Conservation (phyloP, 2,329 filamentous ascomycete species). For the Paradendryphiella salina region DNA sequence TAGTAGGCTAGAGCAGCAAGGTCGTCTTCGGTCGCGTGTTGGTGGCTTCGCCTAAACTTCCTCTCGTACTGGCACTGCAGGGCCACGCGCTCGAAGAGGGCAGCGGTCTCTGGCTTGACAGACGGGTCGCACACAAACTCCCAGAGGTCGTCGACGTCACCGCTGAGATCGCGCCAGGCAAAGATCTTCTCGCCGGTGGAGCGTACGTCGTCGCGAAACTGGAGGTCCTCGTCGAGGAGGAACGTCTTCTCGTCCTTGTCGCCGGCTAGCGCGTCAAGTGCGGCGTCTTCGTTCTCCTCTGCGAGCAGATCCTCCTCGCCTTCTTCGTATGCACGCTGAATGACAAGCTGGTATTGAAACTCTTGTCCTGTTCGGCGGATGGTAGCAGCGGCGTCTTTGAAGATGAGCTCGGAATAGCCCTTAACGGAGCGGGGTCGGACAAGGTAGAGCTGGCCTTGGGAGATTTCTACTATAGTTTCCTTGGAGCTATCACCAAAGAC, state of each 20-base stretch:
- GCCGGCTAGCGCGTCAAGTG: slow-evolving; percentile 69
- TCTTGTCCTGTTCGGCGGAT: slow-evolving; percentile 93
- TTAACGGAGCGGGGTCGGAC: slow-evolving; percentile 94
- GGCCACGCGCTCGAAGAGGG: slow-evolving; percentile 79
- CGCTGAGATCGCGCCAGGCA: slow-evolving; percentile 93
- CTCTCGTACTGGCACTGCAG: slow-evolving; percentile 97
- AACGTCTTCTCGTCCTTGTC: slow-evolving; percentile 98
- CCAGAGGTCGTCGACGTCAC: slow-evolving; percentile 92
- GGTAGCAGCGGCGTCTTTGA: slow-evolving; percentile 91
- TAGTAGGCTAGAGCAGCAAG: slow-evolving; percentile 81
- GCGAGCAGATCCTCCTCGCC: slow-evolving; percentile 90
- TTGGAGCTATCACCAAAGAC: slow-evolving; percentile 88
- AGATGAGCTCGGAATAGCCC: slow-evolving; percentile 97
- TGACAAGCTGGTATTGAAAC: slow-evolving; percentile 94
- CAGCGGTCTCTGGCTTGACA: slow-evolving; percentile 69
- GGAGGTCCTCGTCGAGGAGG: slow-evolving; percentile 86
- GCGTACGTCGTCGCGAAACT: slow-evolving; percentile 81
- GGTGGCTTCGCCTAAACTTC: slow-evolving; percentile 80
- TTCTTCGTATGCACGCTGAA: slow-evolving; percentile 96
- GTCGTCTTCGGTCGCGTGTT: slow-evolving; percentile 79
- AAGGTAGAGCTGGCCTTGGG: slow-evolving; percentile 95
- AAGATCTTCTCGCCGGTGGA: slow-evolving; percentile 82
- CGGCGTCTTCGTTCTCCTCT: slow-evolving; percentile 85
- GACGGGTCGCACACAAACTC: slow-evolving; percentile 92
- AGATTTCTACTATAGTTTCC: slow-evolving; percentile 90